These are phyloP conservation scores for Cyclaneusma minus DNA, from an alignment of 2,329 filamentous ascomycete genomes.

Conservation along the genomic window DNA sequence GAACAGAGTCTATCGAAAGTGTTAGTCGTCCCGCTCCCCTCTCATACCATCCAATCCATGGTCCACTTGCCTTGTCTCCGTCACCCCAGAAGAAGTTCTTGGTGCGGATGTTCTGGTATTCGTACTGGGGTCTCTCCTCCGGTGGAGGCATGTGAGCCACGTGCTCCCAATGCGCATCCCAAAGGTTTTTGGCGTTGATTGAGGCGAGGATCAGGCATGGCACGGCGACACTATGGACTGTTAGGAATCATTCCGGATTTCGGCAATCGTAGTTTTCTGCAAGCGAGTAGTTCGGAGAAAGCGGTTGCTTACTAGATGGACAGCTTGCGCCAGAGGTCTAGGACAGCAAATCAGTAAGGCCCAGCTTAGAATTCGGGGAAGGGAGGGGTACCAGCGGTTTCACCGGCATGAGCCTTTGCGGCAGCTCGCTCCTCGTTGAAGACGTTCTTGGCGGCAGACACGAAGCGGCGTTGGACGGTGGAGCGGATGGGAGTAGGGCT, in stretches of 20 bases:
- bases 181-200: slow-evolving; percentile 80
- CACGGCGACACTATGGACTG: slow-evolving; percentile 46
- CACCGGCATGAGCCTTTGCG: slow-evolving; percentile 78
- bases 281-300: slow-evolving; percentile 5
- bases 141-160: slow-evolving; percentile 70
- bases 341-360: slow-evolving; percentile 19
- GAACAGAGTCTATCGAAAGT: slow-evolving; percentile 42
- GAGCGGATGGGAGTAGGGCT: slow-evolving; percentile 35
- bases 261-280: slow-evolving; percentile 1
- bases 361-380: slow-evolving; percentile 1
- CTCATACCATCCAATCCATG: slow-evolving; percentile 2
- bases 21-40: slow-evolving; percentile 6
- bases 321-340: slow-evolving; percentile 91
- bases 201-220: slow-evolving; percentile 56
- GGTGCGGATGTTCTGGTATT: slow-evolving; percentile 93
- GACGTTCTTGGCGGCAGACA: slow-evolving; percentile 57
- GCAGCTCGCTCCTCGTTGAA: slow-evolving; percentile 87
- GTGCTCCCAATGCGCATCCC: slow-evolving; percentile 96
- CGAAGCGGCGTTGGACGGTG: slow-evolving; percentile 54
- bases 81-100: slow-evolving; percentile 95
- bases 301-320: slow-evolving; percentile 92
- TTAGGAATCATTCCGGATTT: slow-evolving; percentile 8
- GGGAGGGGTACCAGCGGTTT: slow-evolving; percentile 58
- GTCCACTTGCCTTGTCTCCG: slow-evolving; percentile 68
- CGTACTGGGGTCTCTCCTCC: slow-evolving; percentile 84